A percentile compares a stretch with the other conserved stretches of the same genome.
Evolutionary conservation across 148 eudicot species (phyloP).

Genomic region (Camellia sinensis): DNA sequence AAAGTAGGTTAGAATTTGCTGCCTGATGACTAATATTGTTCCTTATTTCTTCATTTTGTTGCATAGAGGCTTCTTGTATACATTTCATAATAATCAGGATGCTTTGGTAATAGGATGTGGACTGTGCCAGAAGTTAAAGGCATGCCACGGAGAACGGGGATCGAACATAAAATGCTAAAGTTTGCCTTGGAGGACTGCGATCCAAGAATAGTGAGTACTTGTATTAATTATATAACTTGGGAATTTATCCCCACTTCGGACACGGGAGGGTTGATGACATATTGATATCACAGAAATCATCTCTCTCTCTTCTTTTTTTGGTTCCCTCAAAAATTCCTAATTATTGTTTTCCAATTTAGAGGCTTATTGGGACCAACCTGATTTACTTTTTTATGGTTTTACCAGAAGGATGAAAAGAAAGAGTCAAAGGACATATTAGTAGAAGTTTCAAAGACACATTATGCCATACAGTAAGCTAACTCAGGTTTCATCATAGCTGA

Average conservation of each 20-base stretch:
- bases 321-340: too few relatives aligned
- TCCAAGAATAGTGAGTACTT: conserved; percentile 48
- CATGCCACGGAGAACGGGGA: conserved; percentile 43
- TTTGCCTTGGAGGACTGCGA: conserved; percentile 49
- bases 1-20: not conserved
- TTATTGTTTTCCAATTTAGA: not conserved
- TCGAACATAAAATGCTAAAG: conserved; percentile 50
- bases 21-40: not conserved
- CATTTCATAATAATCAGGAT: conserved; percentile 1
- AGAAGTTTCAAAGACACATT: conserved; percentile 55
- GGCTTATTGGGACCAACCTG: not conserved
- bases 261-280: not conserved
- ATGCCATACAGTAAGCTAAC: conserved; percentile 58
- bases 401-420: conserved; percentile 37
- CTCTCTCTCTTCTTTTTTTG: not conserved
- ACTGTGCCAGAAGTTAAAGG: conserved; percentile 67
- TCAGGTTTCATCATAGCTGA: not conserved
- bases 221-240: not conserved
- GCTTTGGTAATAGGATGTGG: conserved; percentile 53
- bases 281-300: not conserved
- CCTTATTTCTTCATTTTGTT: not conserved
- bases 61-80: not conserved
- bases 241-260: not conserved
- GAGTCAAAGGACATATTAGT: conserved; percentile 38
- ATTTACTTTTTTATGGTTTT: conserved; percentile 10